Conservation (phyloP, 2,329 filamentous ascomycete genomes). For the Hymenotorrendiella dingleyae region DNA sequence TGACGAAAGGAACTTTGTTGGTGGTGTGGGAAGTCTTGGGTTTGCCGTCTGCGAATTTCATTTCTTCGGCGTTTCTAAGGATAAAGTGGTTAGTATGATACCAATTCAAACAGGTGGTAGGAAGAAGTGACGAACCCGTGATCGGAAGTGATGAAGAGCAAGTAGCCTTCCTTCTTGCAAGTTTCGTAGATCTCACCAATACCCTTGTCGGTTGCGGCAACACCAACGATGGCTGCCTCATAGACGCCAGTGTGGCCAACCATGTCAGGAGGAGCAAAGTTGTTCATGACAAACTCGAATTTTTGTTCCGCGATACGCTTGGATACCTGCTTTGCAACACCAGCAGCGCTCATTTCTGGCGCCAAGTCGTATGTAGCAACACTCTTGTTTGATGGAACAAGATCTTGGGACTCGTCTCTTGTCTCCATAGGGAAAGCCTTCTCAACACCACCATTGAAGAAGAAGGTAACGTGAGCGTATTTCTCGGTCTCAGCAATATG, state of each 20-base stretch:
- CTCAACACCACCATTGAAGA: conserved; percentile 98
- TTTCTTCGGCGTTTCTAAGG: conserved; percentile 82
- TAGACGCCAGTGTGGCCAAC: conserved; percentile 98
- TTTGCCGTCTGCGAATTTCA: conserved; percentile 92
- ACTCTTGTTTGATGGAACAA: conserved; percentile 80
- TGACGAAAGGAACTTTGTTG: conserved; percentile 96
- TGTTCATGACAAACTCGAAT: conserved; percentile 99
- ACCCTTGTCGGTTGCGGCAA: conserved; percentile 82
- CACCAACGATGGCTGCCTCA: conserved; percentile 82
- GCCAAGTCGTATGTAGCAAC: conserved; percentile 93
- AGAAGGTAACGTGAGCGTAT: conserved; percentile 99
- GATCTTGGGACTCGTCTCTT: conserved; percentile 72
- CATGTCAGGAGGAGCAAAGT: conserved; percentile 99
- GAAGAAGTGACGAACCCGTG: conserved; percentile 58
- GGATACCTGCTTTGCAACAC: conserved; percentile 80
- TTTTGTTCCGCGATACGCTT: conserved; percentile 80
- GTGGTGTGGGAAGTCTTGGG: conserved; percentile 98
- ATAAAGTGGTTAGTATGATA: conserved; percentile 18
- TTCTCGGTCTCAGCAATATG: conserved; percentile 99
- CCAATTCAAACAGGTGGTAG: not conserved
- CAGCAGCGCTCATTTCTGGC: conserved; percentile 91
- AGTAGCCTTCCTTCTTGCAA: conserved; percentile 88
- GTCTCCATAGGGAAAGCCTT: conserved; percentile 90
- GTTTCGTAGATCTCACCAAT: conserved; percentile 89
- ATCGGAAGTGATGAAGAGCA: conserved; percentile 92